Percentiles rank a stretch among this genome's conserved stretches.
These are phyloP conservation scores for Gnaphalium uliginosum DNA, from an alignment of 129 eudicot genomes.

Conservation along the genomic window DNA sequence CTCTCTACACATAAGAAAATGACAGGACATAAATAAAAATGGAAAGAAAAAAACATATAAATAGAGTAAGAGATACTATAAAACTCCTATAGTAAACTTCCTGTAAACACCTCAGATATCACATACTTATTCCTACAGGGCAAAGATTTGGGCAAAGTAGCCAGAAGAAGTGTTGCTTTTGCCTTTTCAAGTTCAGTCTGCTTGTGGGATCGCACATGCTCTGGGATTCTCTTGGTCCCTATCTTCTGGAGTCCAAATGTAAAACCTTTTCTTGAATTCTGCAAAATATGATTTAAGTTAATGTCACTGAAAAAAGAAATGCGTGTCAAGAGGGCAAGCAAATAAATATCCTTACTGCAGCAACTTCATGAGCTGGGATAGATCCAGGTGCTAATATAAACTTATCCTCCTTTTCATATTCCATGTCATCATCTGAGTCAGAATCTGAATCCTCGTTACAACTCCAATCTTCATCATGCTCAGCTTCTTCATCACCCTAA, in stretches of 20 bases:
- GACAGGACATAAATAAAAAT: background rate
- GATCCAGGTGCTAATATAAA: conserved; percentile 42
- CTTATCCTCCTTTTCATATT: conserved; percentile 57
- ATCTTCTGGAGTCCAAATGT: conserved; percentile 85
- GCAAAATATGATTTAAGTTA: conserved; percentile 22
- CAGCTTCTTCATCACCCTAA: conserved; percentile 71
- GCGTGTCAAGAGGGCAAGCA: background rate
- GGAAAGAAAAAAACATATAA: background rate
- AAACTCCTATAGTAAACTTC: background rate
- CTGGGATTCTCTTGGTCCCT: conserved; percentile 85
- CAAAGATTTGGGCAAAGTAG: conserved; percentile 91
- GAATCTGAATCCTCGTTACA: conserved; percentile 51
- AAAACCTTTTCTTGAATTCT: conserved; percentile 84
- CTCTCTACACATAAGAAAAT: conserved; percentile 54
- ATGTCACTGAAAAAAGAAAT: background rate
- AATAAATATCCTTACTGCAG: conserved; percentile 69
- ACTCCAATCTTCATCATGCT: conserved; percentile 73
- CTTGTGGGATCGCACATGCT: conserved; percentile 80
- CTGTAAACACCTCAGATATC: conserved; percentile 7
- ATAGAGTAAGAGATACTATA: background rate
- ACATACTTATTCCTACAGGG: conserved; percentile 95
- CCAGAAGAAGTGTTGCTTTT: conserved; percentile 84
- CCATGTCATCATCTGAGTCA: conserved; percentile 63
- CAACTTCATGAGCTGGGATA: conserved; percentile 55
- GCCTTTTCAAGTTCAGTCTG: conserved; percentile 94